Conservation (phyloP, 139 green algal genomes). For the Micractinium conductrix region DNA sequence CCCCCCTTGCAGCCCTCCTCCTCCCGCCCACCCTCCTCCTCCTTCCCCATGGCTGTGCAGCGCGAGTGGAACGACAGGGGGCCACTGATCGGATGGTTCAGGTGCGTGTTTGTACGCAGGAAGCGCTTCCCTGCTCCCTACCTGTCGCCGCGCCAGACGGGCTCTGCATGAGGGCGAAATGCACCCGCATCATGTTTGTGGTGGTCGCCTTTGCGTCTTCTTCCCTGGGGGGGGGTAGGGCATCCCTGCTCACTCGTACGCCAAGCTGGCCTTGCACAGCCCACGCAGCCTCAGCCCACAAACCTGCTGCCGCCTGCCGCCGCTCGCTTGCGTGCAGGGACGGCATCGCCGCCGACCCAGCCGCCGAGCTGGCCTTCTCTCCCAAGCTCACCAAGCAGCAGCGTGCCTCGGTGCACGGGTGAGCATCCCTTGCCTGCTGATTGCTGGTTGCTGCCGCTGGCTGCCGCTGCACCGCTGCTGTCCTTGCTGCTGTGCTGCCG, state of each 20-base stretch:
- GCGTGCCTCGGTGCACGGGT: conserved; percentile 36
- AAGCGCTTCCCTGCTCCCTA: not conserved
- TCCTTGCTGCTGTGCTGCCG: not conserved
- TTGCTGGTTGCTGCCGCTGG: too few species aligned
- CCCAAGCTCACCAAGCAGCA: conserved; percentile 33
- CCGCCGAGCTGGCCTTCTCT: conserved; percentile 42
- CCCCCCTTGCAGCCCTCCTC: too few species aligned
- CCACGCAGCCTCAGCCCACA: not conserved
- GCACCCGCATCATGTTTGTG: too few species aligned
- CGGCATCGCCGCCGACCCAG: conserved; percentile 1
- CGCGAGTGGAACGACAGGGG: conserved; percentile 19
- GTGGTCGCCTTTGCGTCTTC: too few species aligned
- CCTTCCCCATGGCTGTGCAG: not conserved
- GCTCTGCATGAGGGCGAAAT: too few species aligned
- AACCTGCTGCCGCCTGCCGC: not conserved
- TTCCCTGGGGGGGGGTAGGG: too few species aligned
- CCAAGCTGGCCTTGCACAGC: not conserved
- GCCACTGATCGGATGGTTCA: conserved; percentile 42
- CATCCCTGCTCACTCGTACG: too few species aligned
- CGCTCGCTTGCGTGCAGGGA: not conserved
- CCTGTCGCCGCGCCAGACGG: too few species aligned
- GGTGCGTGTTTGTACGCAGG: conserved; percentile 4
- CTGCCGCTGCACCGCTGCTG: too few species aligned
- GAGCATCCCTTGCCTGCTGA: too few species aligned
- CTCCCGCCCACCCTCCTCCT: not conserved